Base-by-base conservation (phyloP, 371 early-diverging fungal genomes). In the Syncephalastrum monosporum region DNA sequence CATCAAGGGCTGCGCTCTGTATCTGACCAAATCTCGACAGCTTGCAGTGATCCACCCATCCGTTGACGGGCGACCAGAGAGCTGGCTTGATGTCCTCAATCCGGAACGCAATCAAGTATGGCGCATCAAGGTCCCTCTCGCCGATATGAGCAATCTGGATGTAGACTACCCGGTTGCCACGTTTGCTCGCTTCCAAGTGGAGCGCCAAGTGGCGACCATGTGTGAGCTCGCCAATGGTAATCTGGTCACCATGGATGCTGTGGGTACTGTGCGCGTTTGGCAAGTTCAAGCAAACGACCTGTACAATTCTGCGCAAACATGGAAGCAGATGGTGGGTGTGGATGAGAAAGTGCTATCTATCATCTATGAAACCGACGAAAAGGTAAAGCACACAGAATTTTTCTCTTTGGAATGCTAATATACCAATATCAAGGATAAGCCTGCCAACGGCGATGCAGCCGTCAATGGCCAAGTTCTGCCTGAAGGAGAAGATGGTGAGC, bases 251-350 rank as follows among this genome's bases (percentile, higher is more conserved):
- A 77, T 88, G 76, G 89, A 89, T 54, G 83, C 75, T 58, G 62
- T 77, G 55, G 89, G 89, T 42, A 70, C 75, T 25, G 85, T 82
- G 16, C 82, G 87, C 25, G 75, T 91, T 15, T 89, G 87, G 86
- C 91, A 91, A 66, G 79, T 84, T 3, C 74, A 77, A 25, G 65
- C 81, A 5, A 74, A 75, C 2, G 79, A 82, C 7, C 63, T 87
- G 12, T 78, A 80, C 59, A 69, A 67, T 6, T 81, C 90, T 17
- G 82, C 86, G 4, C 72, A 85, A 48, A 83, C 85, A 0, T 91
- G 91, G 91, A 88, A 84, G 59, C 79, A 84, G 50, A 73, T 91
- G 67, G 89, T 88, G 17, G 91, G 91, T 6, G 77, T 89, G 2
- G 91, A 89, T 57, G 74, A 81, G 46, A 77, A 81, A 15, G 75